These are phyloP conservation scores for Podila verticillata DNA, from an alignment of 192 early-diverging fungal genomes.

Conservation along the genomic window DNA sequence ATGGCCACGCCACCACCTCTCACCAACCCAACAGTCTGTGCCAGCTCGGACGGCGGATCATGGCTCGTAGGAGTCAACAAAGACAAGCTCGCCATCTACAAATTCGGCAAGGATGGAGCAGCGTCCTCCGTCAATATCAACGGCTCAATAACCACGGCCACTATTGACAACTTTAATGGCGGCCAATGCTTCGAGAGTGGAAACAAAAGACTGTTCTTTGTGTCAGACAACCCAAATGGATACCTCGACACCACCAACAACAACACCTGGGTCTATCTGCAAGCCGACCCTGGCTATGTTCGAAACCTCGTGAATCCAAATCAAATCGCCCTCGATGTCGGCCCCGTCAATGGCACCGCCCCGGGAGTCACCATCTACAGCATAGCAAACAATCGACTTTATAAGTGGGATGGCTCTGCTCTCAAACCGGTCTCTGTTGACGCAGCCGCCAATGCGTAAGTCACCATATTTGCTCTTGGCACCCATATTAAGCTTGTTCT, in stretches of 20 bases:
- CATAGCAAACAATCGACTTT: no score
- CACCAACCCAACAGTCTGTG: neutral
- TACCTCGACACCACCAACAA: neutral
- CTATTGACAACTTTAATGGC: neutral
- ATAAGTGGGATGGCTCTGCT: no score
- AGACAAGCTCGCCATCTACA: neutral
- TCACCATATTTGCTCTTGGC: no score
- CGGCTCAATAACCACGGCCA: neutral
- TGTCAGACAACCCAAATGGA: neutral
- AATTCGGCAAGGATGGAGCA: neutral
- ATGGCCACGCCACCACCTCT: neutral
- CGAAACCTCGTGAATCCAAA: no score
- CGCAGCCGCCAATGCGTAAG: no score
- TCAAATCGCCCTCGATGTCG: no score
- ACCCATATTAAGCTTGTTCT: no score
- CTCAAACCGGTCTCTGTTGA: no score
- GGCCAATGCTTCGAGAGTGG: neutral
- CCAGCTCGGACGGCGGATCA: neutral
- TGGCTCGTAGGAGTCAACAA: slow-evolving; percentile 9
- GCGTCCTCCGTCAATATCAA: neutral
- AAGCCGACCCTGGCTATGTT: no score
- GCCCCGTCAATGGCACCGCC: no score
- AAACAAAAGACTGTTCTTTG: neutral
- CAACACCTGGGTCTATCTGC: neutral
- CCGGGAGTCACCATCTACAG: no score